Evolutionary conservation across 192 early-diverging fungal genomes (phyloP), one percentile per base, ranked within the genome.

Genomic region (Mortierella hygrophila): DNA sequence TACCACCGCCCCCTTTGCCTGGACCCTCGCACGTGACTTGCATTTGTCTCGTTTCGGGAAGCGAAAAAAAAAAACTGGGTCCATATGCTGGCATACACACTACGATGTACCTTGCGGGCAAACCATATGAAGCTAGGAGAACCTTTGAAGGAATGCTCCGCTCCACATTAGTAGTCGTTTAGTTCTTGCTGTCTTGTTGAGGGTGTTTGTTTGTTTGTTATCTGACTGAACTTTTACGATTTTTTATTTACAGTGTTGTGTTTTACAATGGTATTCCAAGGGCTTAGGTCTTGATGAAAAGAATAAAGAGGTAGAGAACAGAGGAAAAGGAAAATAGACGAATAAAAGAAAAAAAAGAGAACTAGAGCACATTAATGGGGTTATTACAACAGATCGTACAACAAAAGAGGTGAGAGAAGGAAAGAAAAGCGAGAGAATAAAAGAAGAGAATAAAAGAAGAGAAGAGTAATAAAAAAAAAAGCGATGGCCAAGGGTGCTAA

Each of bases 311-410:
- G 20, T 44, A 72, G 44, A 46, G 40, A 26, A 72, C 46, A 49
- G 6, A 65, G 32, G 26, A 47, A 0, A 16, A 29, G 11, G 20
- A 16, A 46, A 16, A 11, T 16, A 68, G 11, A 32, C 20, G 41
- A 32, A 60, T 4, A 65, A 32, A 70, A 41, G 42, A 42, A 21
- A 42, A 16, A 46, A 16, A 47, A 29, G 44, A 29, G 69, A 49
- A 26, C 40, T 46, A 72, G 44, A 46, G 40, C 44, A 72, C 71
- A 72, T 20, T 26, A 46, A 29, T 46, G 71, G 44, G 69, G 69
- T 70, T 65, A 15, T 65, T 65, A 65, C 60, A 60, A 60, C 55
- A 52, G 55, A 60, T 60, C 55, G 9, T 65, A 65, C 29, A 65
- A 32, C 15, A 29, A 46, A 46, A 72, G n/a, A 5, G 29, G 44